Evolutionary conservation across 345 rosid genomes (phyloP).

Genomic region (Salix purpurea): DNA sequence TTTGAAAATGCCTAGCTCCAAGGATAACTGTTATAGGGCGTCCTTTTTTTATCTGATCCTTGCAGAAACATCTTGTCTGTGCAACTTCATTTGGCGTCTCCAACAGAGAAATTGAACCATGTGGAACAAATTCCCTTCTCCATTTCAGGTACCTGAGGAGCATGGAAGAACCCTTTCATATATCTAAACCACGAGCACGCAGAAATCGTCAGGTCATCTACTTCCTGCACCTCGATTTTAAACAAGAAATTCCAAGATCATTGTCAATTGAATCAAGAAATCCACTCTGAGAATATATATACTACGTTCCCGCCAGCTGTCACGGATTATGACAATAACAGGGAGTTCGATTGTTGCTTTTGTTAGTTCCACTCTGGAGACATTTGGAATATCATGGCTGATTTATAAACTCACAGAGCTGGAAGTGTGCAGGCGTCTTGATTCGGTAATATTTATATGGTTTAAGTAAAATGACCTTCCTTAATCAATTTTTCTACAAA

Average conservation of each 20-base stretch:
- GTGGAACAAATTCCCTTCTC: conserved; percentile 37
- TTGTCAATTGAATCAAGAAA: background rate
- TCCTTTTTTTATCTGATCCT: conserved; percentile 42
- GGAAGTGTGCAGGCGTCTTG: too few relatives aligned
- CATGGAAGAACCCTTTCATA: conserved; percentile 40
- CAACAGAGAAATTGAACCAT: conserved; percentile 27
- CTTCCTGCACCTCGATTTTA: conserved; percentile 21
- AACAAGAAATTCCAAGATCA: background rate
- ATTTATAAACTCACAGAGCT: too few relatives aligned
- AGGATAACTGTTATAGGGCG: conserved; percentile 29
- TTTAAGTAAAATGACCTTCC: too few relatives aligned
- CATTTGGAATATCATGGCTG: too few relatives aligned
- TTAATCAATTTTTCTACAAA: too few relatives aligned
- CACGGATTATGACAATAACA: too few relatives aligned
- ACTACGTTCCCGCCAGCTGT: too few relatives aligned
- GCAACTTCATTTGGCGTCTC: conserved; percentile 28
- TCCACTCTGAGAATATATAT: background rate
- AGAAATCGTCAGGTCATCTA: conserved; percentile 38
- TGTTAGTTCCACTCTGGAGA: too few relatives aligned
- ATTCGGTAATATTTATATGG: too few relatives aligned
- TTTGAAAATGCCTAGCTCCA: conserved; percentile 38
- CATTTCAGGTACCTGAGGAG: conserved; percentile 41
- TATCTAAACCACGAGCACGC: conserved; percentile 40
- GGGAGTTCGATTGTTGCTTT: too few relatives aligned
- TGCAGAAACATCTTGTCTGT: conserved; percentile 48